Evolutionary conservation across 805 yeast species (phyloP).

Genomic region (Wickerhamomyces silvicola): DNA sequence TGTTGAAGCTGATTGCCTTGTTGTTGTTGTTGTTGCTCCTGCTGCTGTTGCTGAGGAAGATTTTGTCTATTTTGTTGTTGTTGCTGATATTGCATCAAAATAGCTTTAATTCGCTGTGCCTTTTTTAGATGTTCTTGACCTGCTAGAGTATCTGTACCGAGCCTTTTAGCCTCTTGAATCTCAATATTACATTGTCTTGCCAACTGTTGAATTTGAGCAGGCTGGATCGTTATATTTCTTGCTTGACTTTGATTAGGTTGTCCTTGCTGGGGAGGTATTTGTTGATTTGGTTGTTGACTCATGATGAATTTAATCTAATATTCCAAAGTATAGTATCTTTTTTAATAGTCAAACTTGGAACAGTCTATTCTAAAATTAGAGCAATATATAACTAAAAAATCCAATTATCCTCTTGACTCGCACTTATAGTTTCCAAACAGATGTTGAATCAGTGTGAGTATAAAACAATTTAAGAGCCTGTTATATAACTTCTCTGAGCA

Average conservation of each 20-base stretch:
- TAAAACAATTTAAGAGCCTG: too few species aligned
- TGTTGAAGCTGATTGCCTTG: conserved; percentile 11
- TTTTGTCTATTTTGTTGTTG: conserved; percentile 12
- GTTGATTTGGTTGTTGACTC: conserved; percentile 1
- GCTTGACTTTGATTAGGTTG: conserved; percentile 3
- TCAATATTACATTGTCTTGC: conserved; percentile 54
- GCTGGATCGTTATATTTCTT: conserved; percentile 11
- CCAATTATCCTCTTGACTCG: too few species aligned
- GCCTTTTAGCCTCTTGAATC: conserved; percentile 53
- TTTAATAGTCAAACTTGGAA: too few species aligned
- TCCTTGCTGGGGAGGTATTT: neutral
- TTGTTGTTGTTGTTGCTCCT: conserved; percentile 4
- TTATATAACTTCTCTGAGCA: too few species aligned
- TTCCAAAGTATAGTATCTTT: too few species aligned
- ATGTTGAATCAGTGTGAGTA: too few species aligned
- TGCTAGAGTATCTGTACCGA: conserved; percentile 52
- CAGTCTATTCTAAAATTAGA: too few species aligned
- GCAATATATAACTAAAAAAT: too few species aligned
- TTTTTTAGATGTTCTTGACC: conserved; percentile 58
- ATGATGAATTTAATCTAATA: too few species aligned
- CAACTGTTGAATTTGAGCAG: conserved; percentile 37
- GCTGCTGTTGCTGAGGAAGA: conserved; percentile 5
- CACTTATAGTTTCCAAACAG: too few species aligned
- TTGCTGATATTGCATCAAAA: conserved; percentile 46
- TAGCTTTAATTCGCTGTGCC: conserved; percentile 58